Evolutionary conservation across 371 early-diverging fungal genomes (phyloP).

Genomic region (Circinella minor): DNA sequence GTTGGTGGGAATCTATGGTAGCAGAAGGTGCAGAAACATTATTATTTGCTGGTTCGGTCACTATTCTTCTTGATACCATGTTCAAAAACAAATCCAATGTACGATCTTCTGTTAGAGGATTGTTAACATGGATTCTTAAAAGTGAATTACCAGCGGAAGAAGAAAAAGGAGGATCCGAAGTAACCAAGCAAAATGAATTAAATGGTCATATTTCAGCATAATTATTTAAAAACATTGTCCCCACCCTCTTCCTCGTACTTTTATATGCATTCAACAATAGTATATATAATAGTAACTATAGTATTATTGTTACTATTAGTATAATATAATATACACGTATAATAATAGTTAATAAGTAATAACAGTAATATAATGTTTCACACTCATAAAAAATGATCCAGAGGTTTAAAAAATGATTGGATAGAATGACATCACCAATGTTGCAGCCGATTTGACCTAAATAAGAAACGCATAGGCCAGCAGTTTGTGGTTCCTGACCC

Average conservation of each 20-base stretch:
- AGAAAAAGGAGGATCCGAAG: not conserved
- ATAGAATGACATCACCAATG: not conserved
- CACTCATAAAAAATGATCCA: not conserved
- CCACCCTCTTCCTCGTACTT: not conserved
- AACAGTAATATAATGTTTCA: not conserved
- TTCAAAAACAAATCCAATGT: slow-evolving; percentile 50
- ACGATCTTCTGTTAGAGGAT: slow-evolving; percentile 52
- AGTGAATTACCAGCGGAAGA: slow-evolving; percentile 28
- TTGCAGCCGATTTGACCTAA: not conserved
- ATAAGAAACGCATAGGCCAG: not conserved
- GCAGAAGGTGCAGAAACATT: slow-evolving; percentile 38
- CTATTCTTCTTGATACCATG: slow-evolving; percentile 47
- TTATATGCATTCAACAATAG: not conserved
- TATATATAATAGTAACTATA: no score
- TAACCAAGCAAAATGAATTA: not conserved
- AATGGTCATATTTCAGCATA: not conserved
- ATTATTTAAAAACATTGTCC: not conserved
- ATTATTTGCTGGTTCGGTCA: slow-evolving; percentile 46
- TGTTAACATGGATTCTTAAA: slow-evolving; percentile 60
- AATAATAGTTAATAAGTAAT: not conserved
- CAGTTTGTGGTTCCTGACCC: not conserved
- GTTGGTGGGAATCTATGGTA: slow-evolving; percentile 40
- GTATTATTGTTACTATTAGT: no score
- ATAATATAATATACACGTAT: no score
- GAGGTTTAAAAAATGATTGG: not conserved